A percentile compares a stretch with the other conserved stretches of the same genome.
Conservation (phyloP, 169 alveolate genomes). For the Plasmodium reichenowi region DNA sequence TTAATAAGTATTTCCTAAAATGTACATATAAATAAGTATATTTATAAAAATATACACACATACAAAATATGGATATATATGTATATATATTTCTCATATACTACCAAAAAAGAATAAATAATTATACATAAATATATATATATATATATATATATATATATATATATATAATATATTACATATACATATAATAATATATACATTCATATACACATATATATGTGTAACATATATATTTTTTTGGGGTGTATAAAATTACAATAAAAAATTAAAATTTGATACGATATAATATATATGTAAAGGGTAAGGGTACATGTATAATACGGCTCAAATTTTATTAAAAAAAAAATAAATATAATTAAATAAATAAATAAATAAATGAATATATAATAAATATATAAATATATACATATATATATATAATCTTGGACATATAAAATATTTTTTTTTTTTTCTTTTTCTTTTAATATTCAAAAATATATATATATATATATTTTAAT, state of each 20-base stretch:
- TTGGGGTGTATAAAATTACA: too few species aligned
- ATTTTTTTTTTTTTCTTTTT: neutral
- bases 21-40: neutral
- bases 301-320: too few species aligned
- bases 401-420: neutral
- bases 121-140: neutral
- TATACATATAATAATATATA: neutral
- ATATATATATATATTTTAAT: neutral
- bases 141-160: neutral
- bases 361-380: neutral
- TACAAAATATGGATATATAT: neutral
- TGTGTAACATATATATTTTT: neutral
- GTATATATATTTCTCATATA: neutral
- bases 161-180: conserved; percentile 6
- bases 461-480: neutral
- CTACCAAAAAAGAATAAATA: conserved; percentile 9
- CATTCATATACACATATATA: neutral
- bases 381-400: conserved; percentile 2
- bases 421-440: conserved; percentile 1
- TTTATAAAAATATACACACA: neutral
- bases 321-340: too few species aligned
- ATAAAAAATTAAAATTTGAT: too few species aligned
- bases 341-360: too few species aligned
- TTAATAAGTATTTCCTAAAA: neutral
- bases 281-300: too few species aligned